Percentiles rank a stretch among this genome's conserved stretches.
Evolutionary conservation across 805 yeast species (phyloP).

Genomic region (Pichia ethanolica): DNA sequence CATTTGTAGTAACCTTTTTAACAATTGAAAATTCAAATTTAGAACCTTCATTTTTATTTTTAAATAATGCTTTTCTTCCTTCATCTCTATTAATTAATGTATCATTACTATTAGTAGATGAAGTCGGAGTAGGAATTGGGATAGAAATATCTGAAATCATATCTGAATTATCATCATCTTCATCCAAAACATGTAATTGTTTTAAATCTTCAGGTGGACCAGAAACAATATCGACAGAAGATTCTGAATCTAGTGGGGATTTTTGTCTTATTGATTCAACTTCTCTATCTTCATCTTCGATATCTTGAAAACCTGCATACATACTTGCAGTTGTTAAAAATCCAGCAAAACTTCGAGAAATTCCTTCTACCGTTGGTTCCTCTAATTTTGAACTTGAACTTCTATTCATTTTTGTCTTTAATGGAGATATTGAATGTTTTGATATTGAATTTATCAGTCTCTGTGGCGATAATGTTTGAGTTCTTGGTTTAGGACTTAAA

Average conservation of each 20-base stretch:
- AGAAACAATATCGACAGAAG: slow-evolving; percentile 1
- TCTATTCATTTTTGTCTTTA: not conserved
- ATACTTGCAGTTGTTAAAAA: slow-evolving; percentile 51
- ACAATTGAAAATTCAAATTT: slow-evolving; percentile 30
- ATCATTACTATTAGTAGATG: not conserved
- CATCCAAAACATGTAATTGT: not conserved
- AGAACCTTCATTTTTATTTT: slow-evolving; percentile 8
- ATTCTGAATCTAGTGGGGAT: not conserved
- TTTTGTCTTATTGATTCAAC: slow-evolving; percentile 1
- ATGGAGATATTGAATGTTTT: slow-evolving; percentile 12
- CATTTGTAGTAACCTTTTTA: slow-evolving; percentile 20
- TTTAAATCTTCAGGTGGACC: slow-evolving; percentile 2
- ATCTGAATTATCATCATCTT: slow-evolving; percentile 5
- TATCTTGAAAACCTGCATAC: slow-evolving; percentile 34
- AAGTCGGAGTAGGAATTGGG: not conserved
- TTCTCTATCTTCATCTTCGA: slow-evolving; percentile 26
- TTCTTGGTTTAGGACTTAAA: not conserved
- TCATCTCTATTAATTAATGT: not conserved
- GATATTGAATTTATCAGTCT: slow-evolving; percentile 18
- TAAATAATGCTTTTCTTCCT: too few species aligned
- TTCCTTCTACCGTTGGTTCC: slow-evolving; percentile 26
- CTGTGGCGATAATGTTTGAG: slow-evolving; percentile 22
- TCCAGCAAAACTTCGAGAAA: slow-evolving; percentile 47
- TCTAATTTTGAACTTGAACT: not conserved
- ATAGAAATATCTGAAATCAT: not conserved